Percentiles rank a stretch among this genome's conserved stretches.
phyloP scores from a whole-genome alignment of 2,329 filamentous ascomycete genomes.

The Thielaviopsis cerberus region DNA sequence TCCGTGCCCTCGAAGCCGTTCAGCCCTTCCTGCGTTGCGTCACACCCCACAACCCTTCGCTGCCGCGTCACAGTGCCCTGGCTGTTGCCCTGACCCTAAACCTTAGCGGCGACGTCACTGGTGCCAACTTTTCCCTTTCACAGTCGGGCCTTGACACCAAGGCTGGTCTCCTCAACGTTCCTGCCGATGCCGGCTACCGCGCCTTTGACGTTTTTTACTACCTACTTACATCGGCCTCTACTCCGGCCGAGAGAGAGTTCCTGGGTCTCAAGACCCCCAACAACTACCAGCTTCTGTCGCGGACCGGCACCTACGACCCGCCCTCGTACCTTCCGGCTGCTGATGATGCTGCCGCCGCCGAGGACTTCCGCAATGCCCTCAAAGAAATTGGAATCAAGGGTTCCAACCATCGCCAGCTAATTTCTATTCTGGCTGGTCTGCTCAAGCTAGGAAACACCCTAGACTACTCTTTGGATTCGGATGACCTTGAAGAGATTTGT shows the following conservation, averaged over 20 bases:
- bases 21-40: constrained; percentile 75
- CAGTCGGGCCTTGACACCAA: constrained; percentile 74
- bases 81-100: constrained; percentile 68
- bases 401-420: constrained; percentile 57
- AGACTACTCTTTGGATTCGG: constrained; percentile 67
- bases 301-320: constrained; percentile 68
- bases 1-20: constrained; percentile 62
- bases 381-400: constrained; percentile 92
- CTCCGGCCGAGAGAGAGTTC: constrained; percentile 73
- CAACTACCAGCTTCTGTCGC: constrained; percentile 59
- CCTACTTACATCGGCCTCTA: constrained; percentile 77
- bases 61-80: constrained; percentile 61
- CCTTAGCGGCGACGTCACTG: constrained; percentile 59
- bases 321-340: constrained; percentile 80
- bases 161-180: constrained; percentile 63
- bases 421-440: constrained; percentile 69
- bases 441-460: constrained; percentile 83
- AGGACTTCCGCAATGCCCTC: constrained; percentile 74
- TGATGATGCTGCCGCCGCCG: constrained; percentile 79
- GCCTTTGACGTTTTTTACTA: constrained; percentile 99
- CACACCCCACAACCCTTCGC: constrained; percentile 75
- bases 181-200: constrained; percentile 61
- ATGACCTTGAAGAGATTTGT: constrained; percentile 67
- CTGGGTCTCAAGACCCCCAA: constrained; percentile 61
- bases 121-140: constrained; percentile 58